Percentiles rank a stretch among this genome's conserved stretches.
phyloP scores from a whole-genome alignment of 306 rosid genomes.

The Alnus glutinosa region DNA sequence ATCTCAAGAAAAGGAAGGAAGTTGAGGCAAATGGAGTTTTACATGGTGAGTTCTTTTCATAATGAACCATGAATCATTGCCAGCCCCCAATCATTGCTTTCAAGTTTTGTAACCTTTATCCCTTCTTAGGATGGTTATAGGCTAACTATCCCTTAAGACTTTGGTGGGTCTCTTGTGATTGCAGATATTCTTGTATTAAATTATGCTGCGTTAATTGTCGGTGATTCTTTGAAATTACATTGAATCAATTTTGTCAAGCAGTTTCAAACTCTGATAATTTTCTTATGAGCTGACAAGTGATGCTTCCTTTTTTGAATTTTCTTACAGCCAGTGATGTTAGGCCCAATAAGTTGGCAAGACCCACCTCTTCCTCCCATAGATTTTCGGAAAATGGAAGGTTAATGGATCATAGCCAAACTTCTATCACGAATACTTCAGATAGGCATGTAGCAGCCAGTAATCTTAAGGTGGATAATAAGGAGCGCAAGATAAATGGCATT shows the following conservation, averaged over 20 bases:
- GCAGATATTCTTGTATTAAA: slow-evolving; percentile 10
- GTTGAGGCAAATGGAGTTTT: slow-evolving; percentile 72
- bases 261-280: slow-evolving; percentile 23
- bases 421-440: slow-evolving; percentile 45
- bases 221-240: slow-evolving; percentile 2
- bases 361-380: slow-evolving; percentile 49
- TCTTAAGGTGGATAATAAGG: slow-evolving; percentile 52
- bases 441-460: slow-evolving; percentile 38
- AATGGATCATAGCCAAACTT: slow-evolving; percentile 56
- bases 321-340: slow-evolving; percentile 71
- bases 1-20: slow-evolving; percentile 78
- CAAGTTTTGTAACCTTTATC: slow-evolving; percentile 28
- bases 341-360: slow-evolving; percentile 66
- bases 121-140: slow-evolving; percentile 29
- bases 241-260: slow-evolving; percentile 27
- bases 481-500: slow-evolving; percentile 61
- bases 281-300: slow-evolving; percentile 39
- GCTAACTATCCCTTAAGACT: slow-evolving; percentile 29
- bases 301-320: slow-evolving; percentile 41
- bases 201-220: slow-evolving; percentile 22
- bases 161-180: slow-evolving; percentile 28
- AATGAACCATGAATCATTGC: slow-evolving; percentile 26
- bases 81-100: slow-evolving; percentile 17
- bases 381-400: slow-evolving; percentile 66
- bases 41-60: slow-evolving; percentile 73